Evolutionary conservation across 371 early-diverging fungal genomes (phyloP), one percentile per base, ranked within the genome.

Genomic region (Apophysomyces elegans): DNA sequence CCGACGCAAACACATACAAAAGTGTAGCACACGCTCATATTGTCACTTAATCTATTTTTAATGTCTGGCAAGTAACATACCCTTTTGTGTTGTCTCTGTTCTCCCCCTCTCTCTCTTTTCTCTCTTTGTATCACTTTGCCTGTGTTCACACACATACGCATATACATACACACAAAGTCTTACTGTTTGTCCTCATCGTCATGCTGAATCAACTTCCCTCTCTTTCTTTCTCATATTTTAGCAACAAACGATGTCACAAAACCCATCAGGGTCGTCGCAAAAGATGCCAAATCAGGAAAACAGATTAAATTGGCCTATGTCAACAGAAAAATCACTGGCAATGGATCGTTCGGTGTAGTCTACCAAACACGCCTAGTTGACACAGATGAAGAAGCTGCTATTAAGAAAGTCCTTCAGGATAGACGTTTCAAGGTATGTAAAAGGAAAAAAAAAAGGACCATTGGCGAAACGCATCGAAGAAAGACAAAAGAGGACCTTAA

Each of bases 331-430:
- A 91, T 95, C 37, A 86, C 96, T 56, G 98, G 98, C 60, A 96
- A 96, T 73, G 98, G 98, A 8, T 95, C 96, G 35, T 98, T 98
- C 78, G 98, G 98, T 57, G 97, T 97, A 18, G 98, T 98, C 16
- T 96, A 93, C 74, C 96, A 95, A 84, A 97, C 96, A 58, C 90
- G 93, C 71, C 83, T 96, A 39, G 80, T 92, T 37, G 87, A 91
- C 50, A 84, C 88, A 50, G 86, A 88, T 56, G 95, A 96, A 70
- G 87, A 88, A 45, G 90, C 89, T 44, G 98, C 98, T 63, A 95
- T 98, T 66, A 98, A 98, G 80, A 96, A 95, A 77, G 98, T 98
- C 4, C 78, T 96, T 38, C 98, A 97, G 85, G 98, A 98, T 75
- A 91, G 91, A 84, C 86, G 98, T 56, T 98, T 96, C 85, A 97